Base-by-base conservation (phyloP, 2,329 filamentous ascomycete genomes). In the Aplosporella prunicola region DNA sequence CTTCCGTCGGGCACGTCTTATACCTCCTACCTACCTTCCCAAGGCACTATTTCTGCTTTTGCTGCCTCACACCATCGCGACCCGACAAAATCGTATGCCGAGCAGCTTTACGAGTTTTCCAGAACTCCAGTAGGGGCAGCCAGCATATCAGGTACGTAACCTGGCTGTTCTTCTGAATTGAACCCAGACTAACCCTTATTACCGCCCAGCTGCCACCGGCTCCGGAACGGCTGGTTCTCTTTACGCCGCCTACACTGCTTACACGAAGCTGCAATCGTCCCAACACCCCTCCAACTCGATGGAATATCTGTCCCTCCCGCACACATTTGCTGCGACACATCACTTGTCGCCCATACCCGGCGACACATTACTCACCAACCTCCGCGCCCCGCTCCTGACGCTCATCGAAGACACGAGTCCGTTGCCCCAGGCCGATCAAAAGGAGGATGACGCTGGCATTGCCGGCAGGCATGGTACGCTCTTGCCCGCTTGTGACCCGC, bases 91-190 rank as follows among this genome's bases (percentile, higher is more conserved):
- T 62, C 62, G 29, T 68, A 67, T 43, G 55, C 66, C 4, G 63
- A 69, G 45, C 67, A 70, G 44, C 50, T 70, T 10, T 63, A 65
- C 40, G 65, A 68, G 40, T 69, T 70, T 43, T 66, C 62, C 0
- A 66, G 67, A 45, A 70, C 67, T 5, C 67, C 67, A 4, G 66
- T 70, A 4, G 67, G 67, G 10, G 67, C 66, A 25, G 66, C 64
- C 25, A 60, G 61, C 3, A 46, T 64, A 22, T 60, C 60, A 32
- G 61, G 61, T 62, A 18, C 34, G 5, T 9, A 25, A 10, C 5
- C 13, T 20, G 10, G 10, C 5, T 14, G 15, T 4, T 3, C 26
- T 2, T 11, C 26, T 8, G 18, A 6, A 25, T 6, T 20, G 20
- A 24, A 29, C 20, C 34, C 24, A 7, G 34, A 36, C 34, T 25